These are phyloP conservation scores for Davidsoniella australis DNA, from an alignment of 2,329 filamentous ascomycete species.

Conservation along the genomic window DNA sequence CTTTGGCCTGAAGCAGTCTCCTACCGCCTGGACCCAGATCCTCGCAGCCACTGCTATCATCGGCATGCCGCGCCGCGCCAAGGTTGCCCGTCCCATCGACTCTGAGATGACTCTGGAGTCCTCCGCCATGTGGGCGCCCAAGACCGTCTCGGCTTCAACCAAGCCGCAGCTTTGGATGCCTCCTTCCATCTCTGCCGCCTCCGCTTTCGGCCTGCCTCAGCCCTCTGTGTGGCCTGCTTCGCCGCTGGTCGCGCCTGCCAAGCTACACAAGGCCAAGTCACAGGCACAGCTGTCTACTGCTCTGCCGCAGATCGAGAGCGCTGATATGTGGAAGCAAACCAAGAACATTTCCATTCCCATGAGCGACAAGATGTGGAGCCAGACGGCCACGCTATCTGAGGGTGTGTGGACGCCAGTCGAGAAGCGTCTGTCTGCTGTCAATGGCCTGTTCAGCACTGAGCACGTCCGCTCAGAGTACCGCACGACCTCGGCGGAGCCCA, in stretches of 20 bases:
- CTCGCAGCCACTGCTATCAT: not conserved
- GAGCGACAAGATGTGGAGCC: not conserved
- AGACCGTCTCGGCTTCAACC: not conserved
- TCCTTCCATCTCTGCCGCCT: not conserved
- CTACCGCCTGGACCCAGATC: conserved; percentile 12
- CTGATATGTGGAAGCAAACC: not conserved
- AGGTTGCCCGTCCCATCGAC: conserved; percentile 1
- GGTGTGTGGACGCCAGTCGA: conserved; percentile 2
- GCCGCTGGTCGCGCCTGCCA: conserved; percentile 8
- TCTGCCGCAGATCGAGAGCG: not conserved
- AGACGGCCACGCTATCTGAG: not conserved
- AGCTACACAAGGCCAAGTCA: conserved; percentile 15
- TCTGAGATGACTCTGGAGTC: conserved; percentile 5
- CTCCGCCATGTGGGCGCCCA: conserved; percentile 7
- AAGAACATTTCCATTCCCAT: not conserved
- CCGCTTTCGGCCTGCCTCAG: conserved; percentile 18
- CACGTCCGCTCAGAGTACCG: conserved; percentile 17
- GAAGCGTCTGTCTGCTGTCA: not conserved
- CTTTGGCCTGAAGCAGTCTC: conserved; percentile 8
- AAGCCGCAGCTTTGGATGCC: conserved; percentile 5
- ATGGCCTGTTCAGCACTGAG: conserved; percentile 15
- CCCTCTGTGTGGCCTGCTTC: conserved; percentile 18
- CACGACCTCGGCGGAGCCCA: conserved; percentile 19
- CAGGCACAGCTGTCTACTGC: conserved; percentile 2
- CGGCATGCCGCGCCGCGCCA: not conserved